phyloP scores from a whole-genome alignment of 129 eudicot genomes.

The Apium graveolens region DNA sequence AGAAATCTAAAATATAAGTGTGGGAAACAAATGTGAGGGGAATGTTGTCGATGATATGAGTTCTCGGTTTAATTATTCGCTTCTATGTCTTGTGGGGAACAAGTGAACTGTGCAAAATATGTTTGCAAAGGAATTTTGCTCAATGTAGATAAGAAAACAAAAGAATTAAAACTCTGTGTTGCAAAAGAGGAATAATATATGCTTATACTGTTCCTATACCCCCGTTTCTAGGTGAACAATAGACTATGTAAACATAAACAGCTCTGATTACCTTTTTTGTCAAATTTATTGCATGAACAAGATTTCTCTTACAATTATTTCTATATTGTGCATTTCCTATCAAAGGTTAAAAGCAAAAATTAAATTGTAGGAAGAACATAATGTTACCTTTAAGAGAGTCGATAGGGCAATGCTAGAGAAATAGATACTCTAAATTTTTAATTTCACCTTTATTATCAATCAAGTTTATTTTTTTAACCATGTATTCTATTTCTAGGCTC shows the following conservation, averaged over 20 bases:
- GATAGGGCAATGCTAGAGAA: neutral
- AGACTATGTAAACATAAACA: neutral
- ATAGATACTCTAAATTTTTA: neutral
- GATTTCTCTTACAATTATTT: neutral
- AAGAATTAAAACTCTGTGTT: neutral
- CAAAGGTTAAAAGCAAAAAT: neutral
- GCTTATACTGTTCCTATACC: neutral
- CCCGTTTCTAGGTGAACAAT: neutral
- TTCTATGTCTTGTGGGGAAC: neutral
- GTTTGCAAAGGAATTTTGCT: neutral
- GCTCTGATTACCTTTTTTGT: neutral
- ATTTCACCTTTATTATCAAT: neutral
- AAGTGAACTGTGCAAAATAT: neutral
- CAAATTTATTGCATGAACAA: neutral
- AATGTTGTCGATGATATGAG: neutral
- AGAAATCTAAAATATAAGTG: neutral
- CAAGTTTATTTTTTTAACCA: neutral
- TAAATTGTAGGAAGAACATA: neutral
- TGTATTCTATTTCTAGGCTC: conserved; percentile 45
- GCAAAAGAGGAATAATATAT: neutral
- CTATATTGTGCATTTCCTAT: neutral
- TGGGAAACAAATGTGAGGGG: neutral
- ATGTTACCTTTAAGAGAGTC: neutral
- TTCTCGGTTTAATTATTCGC: neutral
- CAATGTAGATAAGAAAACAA: neutral